Evolutionary conservation across 2,329 filamentous ascomycete species (phyloP), one percentile per base, ranked within the genome.

Genomic region (Madurella fahalii): DNA sequence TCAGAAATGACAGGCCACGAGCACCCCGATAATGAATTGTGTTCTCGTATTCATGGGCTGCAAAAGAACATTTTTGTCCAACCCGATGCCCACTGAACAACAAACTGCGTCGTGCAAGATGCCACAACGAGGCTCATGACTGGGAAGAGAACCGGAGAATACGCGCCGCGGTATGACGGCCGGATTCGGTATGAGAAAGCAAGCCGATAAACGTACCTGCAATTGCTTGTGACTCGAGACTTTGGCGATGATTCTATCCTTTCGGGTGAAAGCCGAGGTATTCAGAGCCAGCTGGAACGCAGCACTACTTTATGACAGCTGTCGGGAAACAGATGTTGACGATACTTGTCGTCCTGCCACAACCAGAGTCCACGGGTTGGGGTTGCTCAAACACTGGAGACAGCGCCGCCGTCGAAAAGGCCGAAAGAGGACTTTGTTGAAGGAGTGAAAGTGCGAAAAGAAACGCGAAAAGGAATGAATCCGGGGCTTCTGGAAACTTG

Each of bases 291-390:
- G 61, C 59, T 61, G 58, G 60, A 45, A 31, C 47, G 56, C 63
- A 68, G 63, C 64, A 59, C 65, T 63, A 65, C 66, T 68, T 64
- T 57, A 40, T 47, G 50, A 44, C 50, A 45, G 44, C 50, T 59
- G 62, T 64, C 65, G 56, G 54, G 58, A 55, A 54, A 51, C 50
- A 52, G 58, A 53, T 53, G 45, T 47, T 18, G 47, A 45, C 30
- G 48, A 52, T 52, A 42, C 43, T 43, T 48, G 45, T 54, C 52
- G 54, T 48, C 47, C 53, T 52, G 37, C 51, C 56, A 55, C 57
- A 55, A 58, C 40, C 53, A 49, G 49, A 49, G 56, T 59, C 49
- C 58, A 60, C 57, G 53, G 58, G 52, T 48, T 42, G 44, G 53
- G 39, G 53, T 56, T 40, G 58, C 48, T 54, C 46, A 40, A 54